Percentiles rank a stretch among this genome's conserved stretches.
Conservation (phyloP, 257 asterid species). For the Mitragyna speciosa region DNA sequence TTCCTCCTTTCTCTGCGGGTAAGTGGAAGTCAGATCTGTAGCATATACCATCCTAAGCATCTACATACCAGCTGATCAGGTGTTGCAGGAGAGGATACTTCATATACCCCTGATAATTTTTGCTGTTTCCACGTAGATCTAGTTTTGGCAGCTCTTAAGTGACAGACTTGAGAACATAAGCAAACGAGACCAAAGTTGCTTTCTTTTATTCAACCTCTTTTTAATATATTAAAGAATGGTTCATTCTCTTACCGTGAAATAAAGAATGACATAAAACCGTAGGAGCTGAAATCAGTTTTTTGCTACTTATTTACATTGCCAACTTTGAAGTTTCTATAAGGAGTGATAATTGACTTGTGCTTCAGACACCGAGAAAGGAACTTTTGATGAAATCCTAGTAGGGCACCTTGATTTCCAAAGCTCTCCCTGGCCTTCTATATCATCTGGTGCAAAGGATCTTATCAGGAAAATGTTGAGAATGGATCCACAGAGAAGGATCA, state of each 20-base stretch:
- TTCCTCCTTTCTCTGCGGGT: constrained; percentile 45
- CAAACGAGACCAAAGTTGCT: background rate
- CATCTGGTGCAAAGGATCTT: constrained; percentile 46
- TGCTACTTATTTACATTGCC: background rate
- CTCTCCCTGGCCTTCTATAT: constrained; percentile 50
- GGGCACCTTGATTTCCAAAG: constrained; percentile 38
- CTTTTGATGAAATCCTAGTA: constrained; percentile 32
- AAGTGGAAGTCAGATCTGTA: background rate
- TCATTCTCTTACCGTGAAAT: background rate
- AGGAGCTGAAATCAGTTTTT: no score
- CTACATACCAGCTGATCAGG: background rate
- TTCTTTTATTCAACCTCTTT: background rate
- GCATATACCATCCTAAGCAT: background rate
- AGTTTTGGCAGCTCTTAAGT: background rate
- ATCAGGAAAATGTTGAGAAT: constrained; percentile 37
- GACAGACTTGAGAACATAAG: background rate
- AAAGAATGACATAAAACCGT: background rate
- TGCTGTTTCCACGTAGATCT: background rate
- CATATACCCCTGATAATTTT: no score
- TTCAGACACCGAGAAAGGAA: constrained; percentile 39
- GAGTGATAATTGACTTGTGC: background rate
- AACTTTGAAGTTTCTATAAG: background rate
- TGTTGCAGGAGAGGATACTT: no score
- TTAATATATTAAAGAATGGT: background rate
- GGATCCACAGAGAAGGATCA: constrained; percentile 40